A percentile compares a stretch with the other conserved stretches of the same genome.
Evolutionary conservation across 768 basidiomycete species (phyloP).

Genomic region (Agaricus subrufescens): DNA sequence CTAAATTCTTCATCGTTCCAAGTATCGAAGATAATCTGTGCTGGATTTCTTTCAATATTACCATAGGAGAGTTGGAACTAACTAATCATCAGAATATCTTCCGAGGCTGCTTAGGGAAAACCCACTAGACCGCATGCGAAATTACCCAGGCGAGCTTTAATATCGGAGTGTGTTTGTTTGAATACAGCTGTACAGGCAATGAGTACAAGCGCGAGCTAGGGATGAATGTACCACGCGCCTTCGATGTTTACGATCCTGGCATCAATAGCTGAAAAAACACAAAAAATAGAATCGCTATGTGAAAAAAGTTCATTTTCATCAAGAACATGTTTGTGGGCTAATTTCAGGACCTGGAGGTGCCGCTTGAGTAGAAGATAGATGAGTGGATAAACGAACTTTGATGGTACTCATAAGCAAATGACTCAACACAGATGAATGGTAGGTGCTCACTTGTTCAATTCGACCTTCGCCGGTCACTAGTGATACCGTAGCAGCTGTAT

Average conservation of each 20-base stretch:
- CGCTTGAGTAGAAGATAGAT: conserved; percentile 27
- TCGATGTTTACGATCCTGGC: conserved; percentile 26
- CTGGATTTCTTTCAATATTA: conserved; percentile 24
- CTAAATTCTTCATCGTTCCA: conserved; percentile 20
- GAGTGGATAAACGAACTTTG: conserved; percentile 28
- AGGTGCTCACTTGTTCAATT: conserved; percentile 27
- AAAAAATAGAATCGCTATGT: conserved; percentile 24
- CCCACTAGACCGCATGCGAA: conserved; percentile 32
- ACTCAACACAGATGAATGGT: too few relatives aligned
- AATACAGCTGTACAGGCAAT: conserved; percentile 22
- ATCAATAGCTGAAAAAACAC: conserved; percentile 23
- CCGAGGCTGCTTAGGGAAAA: background rate
- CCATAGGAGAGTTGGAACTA: conserved; percentile 31
- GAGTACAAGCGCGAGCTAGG: background rate
- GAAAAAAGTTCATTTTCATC: conserved; percentile 25
- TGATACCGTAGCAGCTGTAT: conserved; percentile 26
- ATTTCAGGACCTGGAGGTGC: conserved; percentile 25
- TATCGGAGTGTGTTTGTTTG: conserved; percentile 29
- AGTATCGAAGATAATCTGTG: conserved; percentile 23
- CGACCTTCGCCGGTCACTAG: conserved; percentile 29
- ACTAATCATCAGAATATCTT: background rate
- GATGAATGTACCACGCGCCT: conserved; percentile 14
- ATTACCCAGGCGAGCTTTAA: conserved; percentile 26
- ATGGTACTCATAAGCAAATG: background rate
- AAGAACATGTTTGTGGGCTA: conserved; percentile 29